Evolutionary conservation across 2,329 filamentous ascomycete species (phyloP), one percentile per base, ranked within the genome.

Genomic region (Colletotrichum magnum): DNA sequence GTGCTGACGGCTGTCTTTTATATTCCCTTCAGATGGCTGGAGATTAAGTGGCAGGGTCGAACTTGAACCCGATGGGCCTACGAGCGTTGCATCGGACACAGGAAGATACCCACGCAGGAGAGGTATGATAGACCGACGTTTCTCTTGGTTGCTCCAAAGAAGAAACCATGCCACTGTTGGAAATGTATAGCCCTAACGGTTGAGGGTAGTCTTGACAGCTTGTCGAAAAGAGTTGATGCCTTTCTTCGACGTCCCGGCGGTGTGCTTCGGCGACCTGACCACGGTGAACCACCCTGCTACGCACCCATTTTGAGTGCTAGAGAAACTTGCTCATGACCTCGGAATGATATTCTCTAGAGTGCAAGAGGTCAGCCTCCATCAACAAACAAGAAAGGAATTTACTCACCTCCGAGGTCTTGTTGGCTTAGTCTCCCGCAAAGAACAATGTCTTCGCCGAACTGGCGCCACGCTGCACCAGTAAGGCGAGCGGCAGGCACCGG

Each of bases 371-470:
- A 69, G 67, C 50, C 41, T 43, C 41, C 16, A 47, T 47, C 45
- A 15, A 47, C 45, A 47, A 47, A 47, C 45, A 16, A 26, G 39
- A 24, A 15, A 10, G 48, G 12, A 41, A 15, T 13, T 28, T 18
- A 36, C 28, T 64, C 18, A 68, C 68, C 28, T 69, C 32, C 32
- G 10, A 71, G 45, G 28, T n/a, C n/a, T 60, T 59, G 12, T 48
- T 36, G 56, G 41, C 47, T 43, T 26, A 92, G 82, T 66, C 84
- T 88, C 26, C 94, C 94, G 77, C 93, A 96, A 71, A 97, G 85
- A 1, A 97, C 92, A 28, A 94, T 90, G 79, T 97, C 94, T 68
- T 94, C 90, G 3, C 93, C 94, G 69, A 97, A 86, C 41, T 93
- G 92, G 61, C 89, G 86, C 94, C 94, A 97, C 68, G 82, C 86